phyloP scores from a whole-genome alignment of 768 basidiomycete genomes.

The Leccinellum luteum region DNA sequence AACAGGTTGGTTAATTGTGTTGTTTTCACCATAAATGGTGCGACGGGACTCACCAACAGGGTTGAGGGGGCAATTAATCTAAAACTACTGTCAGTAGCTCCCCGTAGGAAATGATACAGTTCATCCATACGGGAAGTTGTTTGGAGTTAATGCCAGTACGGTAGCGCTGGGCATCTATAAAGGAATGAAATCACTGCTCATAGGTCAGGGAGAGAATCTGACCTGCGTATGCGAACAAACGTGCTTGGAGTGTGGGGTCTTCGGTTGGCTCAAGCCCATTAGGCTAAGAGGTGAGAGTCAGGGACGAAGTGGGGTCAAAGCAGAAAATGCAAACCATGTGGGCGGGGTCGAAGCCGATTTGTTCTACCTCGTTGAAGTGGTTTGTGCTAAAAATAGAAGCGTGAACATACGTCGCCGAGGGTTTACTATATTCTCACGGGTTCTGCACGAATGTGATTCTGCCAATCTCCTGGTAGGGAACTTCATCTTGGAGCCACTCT shows the following conservation, averaged over 20 bases:
- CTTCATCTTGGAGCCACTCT: constrained; percentile 38
- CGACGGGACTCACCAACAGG: constrained; percentile 31
- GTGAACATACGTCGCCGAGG: neutral
- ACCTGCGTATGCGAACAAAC: constrained; percentile 57
- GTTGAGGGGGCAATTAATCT: constrained; percentile 38
- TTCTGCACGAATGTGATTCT: constrained; percentile 39
- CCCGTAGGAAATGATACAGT: neutral
- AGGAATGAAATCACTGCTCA: neutral
- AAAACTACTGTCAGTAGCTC: neutral
- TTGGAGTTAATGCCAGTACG: constrained; percentile 38
- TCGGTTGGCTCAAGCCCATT: constrained; percentile 47
- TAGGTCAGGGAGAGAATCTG: constrained; percentile 3
- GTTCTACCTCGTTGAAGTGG: constrained; percentile 40
- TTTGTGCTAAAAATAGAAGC: constrained; percentile 13
- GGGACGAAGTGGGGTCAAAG: neutral
- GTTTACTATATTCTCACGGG: constrained; percentile 20
- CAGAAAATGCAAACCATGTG: constrained; percentile 37
- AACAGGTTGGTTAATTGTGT: neutral
- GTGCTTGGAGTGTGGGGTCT: constrained; percentile 57
- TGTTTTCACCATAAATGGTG: too few species aligned
- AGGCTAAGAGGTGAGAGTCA: constrained; percentile 3
- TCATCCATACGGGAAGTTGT: constrained; percentile 33
- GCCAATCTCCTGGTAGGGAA: constrained; percentile 36
- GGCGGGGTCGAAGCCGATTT: constrained; percentile 48
- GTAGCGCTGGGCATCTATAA: constrained; percentile 38